A percentile compares a stretch with the other conserved stretches of the same genome.
Conservation (phyloP, 176 grass and related monocot species). For the Aegilops longissima region DNA sequence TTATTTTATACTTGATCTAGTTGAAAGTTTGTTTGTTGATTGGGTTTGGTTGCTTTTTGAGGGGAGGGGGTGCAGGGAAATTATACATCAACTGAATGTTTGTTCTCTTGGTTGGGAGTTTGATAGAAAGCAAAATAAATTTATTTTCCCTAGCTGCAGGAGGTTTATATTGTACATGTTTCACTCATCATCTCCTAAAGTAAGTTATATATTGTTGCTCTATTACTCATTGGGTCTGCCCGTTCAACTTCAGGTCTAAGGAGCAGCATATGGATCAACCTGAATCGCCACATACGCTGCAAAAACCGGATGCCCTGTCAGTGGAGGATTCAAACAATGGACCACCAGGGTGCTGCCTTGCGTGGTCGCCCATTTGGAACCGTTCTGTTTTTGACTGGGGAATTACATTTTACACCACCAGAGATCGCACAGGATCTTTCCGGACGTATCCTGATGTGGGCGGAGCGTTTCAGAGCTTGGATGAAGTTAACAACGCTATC, state of each 20-base stretch:
- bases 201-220: too few relatives aligned
- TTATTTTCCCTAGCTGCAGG: too few relatives aligned
- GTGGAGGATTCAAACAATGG: background rate
- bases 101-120: too few relatives aligned
- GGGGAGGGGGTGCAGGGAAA: too few relatives aligned
- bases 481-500: background rate
- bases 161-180: too few relatives aligned
- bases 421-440: background rate
- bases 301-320: background rate
- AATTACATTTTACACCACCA: background rate
- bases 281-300: background rate
- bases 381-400: background rate
- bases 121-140: too few relatives aligned
- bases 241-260: background rate
- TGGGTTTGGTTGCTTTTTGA: too few relatives aligned
- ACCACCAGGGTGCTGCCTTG: background rate
- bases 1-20: too few relatives aligned
- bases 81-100: too few relatives aligned
- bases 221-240: too few relatives aligned
- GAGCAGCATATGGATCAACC: background rate
- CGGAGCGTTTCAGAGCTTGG: background rate
- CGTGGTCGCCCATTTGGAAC: background rate
- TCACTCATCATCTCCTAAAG: too few relatives aligned
- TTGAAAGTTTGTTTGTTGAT: too few relatives aligned
- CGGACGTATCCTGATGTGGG: background rate